phyloP scores from a whole-genome alignment of 108 stramenopile genomes.

The Epithemia pelagica region DNA sequence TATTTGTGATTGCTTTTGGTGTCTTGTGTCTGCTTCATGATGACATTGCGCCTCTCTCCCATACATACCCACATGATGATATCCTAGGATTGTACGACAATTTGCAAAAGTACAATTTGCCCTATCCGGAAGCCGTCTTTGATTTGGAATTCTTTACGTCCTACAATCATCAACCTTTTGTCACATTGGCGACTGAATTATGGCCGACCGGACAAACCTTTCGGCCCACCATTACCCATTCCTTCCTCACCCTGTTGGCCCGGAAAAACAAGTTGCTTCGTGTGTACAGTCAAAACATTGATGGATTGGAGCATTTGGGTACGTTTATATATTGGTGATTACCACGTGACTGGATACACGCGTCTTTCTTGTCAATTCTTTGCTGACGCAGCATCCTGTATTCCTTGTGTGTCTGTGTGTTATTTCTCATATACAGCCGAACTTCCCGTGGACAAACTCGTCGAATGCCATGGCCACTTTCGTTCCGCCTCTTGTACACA shows the following conservation, averaged over 20 bases:
- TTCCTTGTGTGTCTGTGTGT: not conserved
- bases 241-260: slow-evolving; percentile 77
- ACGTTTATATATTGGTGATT: no score
- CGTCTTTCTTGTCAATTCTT: no score
- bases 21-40: no score
- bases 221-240: slow-evolving; percentile 85
- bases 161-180: slow-evolving; percentile 79
- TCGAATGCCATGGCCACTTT: slow-evolving; percentile 93
- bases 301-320: slow-evolving; percentile 73
- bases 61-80: no score
- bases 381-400: no score
- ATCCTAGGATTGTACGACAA: slow-evolving; percentile 87
- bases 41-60: no score
- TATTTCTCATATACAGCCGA: slow-evolving; percentile 34
- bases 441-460: slow-evolving; percentile 61
- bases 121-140: slow-evolving; percentile 90
- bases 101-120: slow-evolving; percentile 83
- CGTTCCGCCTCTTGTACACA: slow-evolving; percentile 62
- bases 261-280: slow-evolving; percentile 70
- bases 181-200: slow-evolving; percentile 65
- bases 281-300: slow-evolving; percentile 93
- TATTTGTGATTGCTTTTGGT: no score
- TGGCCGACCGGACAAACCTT: slow-evolving; percentile 73
- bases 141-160: slow-evolving; percentile 75
- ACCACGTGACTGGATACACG: no score